Evolutionary conservation across 768 basidiomycete genomes (phyloP).

Genomic region (Cubamyces lactineus): DNA sequence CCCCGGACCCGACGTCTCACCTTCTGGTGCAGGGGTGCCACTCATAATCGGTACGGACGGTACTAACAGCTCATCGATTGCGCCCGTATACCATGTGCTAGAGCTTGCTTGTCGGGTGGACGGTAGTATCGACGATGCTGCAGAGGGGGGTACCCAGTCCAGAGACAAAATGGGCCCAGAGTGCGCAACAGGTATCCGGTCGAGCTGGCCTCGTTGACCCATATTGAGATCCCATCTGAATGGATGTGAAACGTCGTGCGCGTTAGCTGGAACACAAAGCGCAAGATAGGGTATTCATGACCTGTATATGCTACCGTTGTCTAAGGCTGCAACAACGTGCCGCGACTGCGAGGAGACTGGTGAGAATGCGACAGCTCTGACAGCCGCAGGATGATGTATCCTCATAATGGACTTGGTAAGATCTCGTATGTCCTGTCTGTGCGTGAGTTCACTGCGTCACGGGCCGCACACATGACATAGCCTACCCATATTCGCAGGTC

Average conservation of each 20-base stretch:
- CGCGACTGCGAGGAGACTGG: conserved; percentile 65
- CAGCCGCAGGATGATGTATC: conserved; percentile 69
- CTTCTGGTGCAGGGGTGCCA: conserved; percentile 16
- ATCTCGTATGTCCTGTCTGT: conserved; percentile 65
- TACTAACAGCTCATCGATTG: conserved; percentile 29
- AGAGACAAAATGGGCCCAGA: conserved; percentile 69
- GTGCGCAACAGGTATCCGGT: conserved; percentile 76
- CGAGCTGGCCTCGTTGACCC: conserved; percentile 74
- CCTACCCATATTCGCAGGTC: conserved; percentile 81
- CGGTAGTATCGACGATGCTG: conserved; percentile 21
- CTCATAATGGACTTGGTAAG: conserved; percentile 69
- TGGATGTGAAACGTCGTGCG: not conserved
- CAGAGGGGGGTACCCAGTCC: conserved; percentile 62
- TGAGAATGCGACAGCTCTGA: conserved; percentile 73
- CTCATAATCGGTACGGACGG: conserved; percentile 16
- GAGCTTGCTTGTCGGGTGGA: conserved; percentile 18
- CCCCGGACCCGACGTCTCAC: conserved; percentile 42
- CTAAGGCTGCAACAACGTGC: conserved; percentile 54
- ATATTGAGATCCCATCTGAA: conserved; percentile 77
- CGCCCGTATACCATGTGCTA: conserved; percentile 29
- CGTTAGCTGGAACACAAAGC: not conserved
- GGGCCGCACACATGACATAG: not conserved
- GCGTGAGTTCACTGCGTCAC: not conserved
- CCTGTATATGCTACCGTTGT: conserved; percentile 54
- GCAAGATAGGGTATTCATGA: conserved; percentile 23